Percentiles rank a stretch among this genome's conserved stretches.
phyloP scores from a whole-genome alignment of 2,329 filamentous ascomycete species.

The Elsinoe australis region DNA sequence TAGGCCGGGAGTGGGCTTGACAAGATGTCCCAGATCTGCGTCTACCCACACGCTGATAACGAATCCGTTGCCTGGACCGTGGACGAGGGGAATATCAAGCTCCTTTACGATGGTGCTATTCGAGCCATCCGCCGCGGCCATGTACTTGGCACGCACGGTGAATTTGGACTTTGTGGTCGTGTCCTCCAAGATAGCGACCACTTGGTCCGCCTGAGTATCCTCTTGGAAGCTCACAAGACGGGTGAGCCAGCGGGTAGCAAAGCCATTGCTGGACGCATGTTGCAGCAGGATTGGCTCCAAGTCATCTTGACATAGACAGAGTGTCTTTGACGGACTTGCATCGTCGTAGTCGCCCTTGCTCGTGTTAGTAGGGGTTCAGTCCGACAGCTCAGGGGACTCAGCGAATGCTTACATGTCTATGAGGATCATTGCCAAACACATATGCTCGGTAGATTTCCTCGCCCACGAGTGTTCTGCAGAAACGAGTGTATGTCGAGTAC shows the following conservation, averaged over 20 bases:
- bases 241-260: conserved; percentile 36
- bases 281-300: conserved; percentile 39
- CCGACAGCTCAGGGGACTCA: not conserved
- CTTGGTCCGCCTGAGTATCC: conserved; percentile 27
- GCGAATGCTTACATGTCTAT: conserved; percentile 20
- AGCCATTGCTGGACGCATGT: conserved; percentile 33
- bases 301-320: conserved; percentile 39
- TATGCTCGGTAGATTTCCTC: conserved; percentile 39
- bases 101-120: conserved; percentile 41
- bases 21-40: conserved; percentile 45
- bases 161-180: conserved; percentile 35
- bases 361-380: not conserved
- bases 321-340: conserved; percentile 36
- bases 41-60: conserved; percentile 45
- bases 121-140: conserved; percentile 54
- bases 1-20: conserved; percentile 48
- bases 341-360: conserved; percentile 34
- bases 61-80: conserved; percentile 38
- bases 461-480: conserved; percentile 40
- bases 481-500: conserved; percentile 38
- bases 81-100: conserved; percentile 41
- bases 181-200: conserved; percentile 34
- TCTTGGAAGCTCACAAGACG: conserved; percentile 29
- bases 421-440: conserved; percentile 38
- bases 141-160: conserved; percentile 45